Evolutionary conservation across 2,329 filamentous ascomycete genomes (phyloP).

Genomic region (Fusarium anguioides): DNA sequence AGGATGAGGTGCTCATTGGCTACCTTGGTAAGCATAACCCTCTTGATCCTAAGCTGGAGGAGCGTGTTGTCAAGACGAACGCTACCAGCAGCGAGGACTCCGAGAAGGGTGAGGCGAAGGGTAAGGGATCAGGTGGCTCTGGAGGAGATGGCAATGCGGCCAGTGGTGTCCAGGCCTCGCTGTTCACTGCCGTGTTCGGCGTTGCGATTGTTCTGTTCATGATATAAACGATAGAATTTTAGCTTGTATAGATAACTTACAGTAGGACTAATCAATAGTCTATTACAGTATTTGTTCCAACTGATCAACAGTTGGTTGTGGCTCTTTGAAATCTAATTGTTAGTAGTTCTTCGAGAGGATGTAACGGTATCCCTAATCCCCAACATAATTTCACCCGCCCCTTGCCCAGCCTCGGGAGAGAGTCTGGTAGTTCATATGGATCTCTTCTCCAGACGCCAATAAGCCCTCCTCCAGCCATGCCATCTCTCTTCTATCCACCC

Average conservation of each 20-base stretch:
- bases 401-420: background rate
- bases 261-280: conserved; percentile 3
- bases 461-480: conserved; percentile 29
- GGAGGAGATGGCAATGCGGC: conserved; percentile 18
- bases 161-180: conserved; percentile 8
- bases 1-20: conserved; percentile 63
- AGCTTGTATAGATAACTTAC: conserved; percentile 11
- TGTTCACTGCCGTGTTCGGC: conserved; percentile 24
- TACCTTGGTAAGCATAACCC: conserved; percentile 63
- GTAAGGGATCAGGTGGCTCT: conserved; percentile 3
- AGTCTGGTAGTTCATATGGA: conserved; percentile 11
- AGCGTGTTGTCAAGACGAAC: conserved; percentile 46
- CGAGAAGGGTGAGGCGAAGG: conserved; percentile 22
- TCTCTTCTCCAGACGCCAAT: conserved; percentile 24
- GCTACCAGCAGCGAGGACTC: conserved; percentile 16
- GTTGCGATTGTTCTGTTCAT: conserved; percentile 23
- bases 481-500: conserved; percentile 18
- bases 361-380: background rate
- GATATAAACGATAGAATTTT: conserved; percentile 33
- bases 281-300: background rate
- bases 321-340: background rate
- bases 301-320: background rate
- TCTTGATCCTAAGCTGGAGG: conserved; percentile 61
- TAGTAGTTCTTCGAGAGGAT: background rate
- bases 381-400: background rate